Conservation (phyloP, 2,329 filamentous ascomycete species). For the Fusarium concolor region DNA sequence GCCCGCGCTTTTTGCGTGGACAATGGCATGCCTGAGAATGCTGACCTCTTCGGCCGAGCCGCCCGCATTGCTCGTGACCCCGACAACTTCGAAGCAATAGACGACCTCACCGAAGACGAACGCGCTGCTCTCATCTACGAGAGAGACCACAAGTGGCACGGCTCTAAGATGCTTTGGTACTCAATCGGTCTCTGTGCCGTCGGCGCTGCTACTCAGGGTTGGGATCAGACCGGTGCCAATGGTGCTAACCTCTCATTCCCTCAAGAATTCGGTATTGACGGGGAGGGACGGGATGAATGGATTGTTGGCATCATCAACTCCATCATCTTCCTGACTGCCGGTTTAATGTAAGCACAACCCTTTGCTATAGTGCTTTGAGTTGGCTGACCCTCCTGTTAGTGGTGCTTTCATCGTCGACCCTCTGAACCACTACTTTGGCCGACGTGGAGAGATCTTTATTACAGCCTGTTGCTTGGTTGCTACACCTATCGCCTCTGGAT, state of each 20-base stretch:
- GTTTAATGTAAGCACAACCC: slow-evolving; percentile 24
- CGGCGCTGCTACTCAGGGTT: slow-evolving; percentile 74
- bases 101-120: slow-evolving; percentile 35
- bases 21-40: slow-evolving; percentile 29
- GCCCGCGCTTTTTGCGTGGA: slow-evolving; percentile 11
- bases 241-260: slow-evolving; percentile 73
- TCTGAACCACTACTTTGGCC: slow-evolving; percentile 61
- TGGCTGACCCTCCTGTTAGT: not conserved
- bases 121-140: slow-evolving; percentile 67
- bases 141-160: slow-evolving; percentile 72
- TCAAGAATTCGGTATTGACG: slow-evolving; percentile 54
- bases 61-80: slow-evolving; percentile 21
- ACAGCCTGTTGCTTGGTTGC: slow-evolving; percentile 78
- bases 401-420: slow-evolving; percentile 65
- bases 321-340: slow-evolving; percentile 49
- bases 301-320: slow-evolving; percentile 75
- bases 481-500: slow-evolving; percentile 71
- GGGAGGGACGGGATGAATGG: slow-evolving; percentile 49
- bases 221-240: slow-evolving; percentile 73
- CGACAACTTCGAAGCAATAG: not conserved
- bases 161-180: slow-evolving; percentile 71
- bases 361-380: fast-evolving
- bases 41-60: slow-evolving; percentile 21
- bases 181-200: slow-evolving; percentile 76
- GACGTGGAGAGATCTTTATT: slow-evolving; percentile 73